Base-by-base conservation (phyloP, 2,329 filamentous ascomycete genomes). In the Ascochyta pisi region DNA sequence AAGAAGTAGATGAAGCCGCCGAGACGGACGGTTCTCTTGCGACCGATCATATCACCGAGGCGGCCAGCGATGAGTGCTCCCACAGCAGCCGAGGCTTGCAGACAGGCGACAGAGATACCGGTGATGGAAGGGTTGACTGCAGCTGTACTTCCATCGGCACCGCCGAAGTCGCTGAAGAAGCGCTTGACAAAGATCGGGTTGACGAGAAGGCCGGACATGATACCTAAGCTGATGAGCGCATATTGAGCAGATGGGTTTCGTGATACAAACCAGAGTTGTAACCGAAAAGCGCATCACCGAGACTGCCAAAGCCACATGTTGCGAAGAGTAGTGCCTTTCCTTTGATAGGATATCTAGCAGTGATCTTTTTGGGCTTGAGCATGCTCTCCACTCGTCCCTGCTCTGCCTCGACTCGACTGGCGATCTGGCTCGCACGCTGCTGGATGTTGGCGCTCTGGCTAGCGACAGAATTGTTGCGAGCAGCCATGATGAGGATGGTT, bases 261-360 rank as follows among this genome's bases (percentile, higher is more conserved):
- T 23, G 13, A 1, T 29, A 43, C 49, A 3, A 62, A 77, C 76
- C 76, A 43, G 73, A 76, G 47, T 78, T 76, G 62, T 76, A 78
- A n/a, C 76, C 76, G 50, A 78, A 78, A 3, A 78, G 55, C 3
- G 74, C 73, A 72, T 78, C 76, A 22, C 76, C 76, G 40, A 78
- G 60, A 54, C 72, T 74, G 9, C 76, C 76, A 62, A 78, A 78
- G 3, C 65, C 75, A 57, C 76, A 78, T 22, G 76, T 78, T 35
- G 73, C 68, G 45, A 67, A 78, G 7, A 78, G 64, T 15, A 78
- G 58, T n/a, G 49, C 50, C 33, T 63, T 64, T 2, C 76, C 76
- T 48, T 70, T 76, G 65, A 78, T 68, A 0, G 76, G 76, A 54
- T 77, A 78, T 16, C 76, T 57, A 7, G 73, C 68, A 2, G 62